Evolutionary conservation across 345 rosid genomes (phyloP), one percentile per base, ranked within the genome.

Genomic region (Sonneratia alba): DNA sequence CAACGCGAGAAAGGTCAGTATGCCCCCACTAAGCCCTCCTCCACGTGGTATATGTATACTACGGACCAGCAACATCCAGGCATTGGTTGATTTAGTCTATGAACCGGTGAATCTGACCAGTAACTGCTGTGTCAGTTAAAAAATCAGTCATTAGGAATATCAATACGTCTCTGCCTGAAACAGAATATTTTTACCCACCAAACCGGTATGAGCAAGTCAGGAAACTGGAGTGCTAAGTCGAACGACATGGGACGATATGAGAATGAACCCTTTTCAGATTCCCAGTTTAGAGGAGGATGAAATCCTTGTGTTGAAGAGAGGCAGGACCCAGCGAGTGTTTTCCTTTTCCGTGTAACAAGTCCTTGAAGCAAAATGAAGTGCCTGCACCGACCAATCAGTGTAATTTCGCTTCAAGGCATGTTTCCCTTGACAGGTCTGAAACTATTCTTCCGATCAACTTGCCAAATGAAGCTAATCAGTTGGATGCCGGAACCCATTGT

Each of bases 1-100:
- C 45, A 42, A 1, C 83, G 79, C 43, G 80, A 84, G 73, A 78
- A 83, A 53, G 89, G 89, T 86, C 51, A 18, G 78, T 47, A 6
- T 0, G 13, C 13, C 13, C 11, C 47, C 32, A 27, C 32, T 27
- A 40, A 40, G n/a, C 59, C 6, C 59, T 55, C 15, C 32, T 27
- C 32, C 32, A 27, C 32, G 32, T 27, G 32, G 32, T 27, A 27
- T 27, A 27, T 27, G 32, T 27, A 27, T 27, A 27, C 32, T 27
- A 27, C 32, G 59, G 22, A 55, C 2, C 0, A 3, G 59, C 24
- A 18, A 55, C 59, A 55, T 55, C 9, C 43, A 40, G 43, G 5
- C 43, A 40, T 47, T 47, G 15, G 9, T 47, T 47, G 15, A 4
- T 47, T 9, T 47, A 47, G 45, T 42, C 45, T 42, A 42, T 42